phyloP scores from a whole-genome alignment of 202 grass and related monocot genomes.

The Zizania palustris region DNA sequence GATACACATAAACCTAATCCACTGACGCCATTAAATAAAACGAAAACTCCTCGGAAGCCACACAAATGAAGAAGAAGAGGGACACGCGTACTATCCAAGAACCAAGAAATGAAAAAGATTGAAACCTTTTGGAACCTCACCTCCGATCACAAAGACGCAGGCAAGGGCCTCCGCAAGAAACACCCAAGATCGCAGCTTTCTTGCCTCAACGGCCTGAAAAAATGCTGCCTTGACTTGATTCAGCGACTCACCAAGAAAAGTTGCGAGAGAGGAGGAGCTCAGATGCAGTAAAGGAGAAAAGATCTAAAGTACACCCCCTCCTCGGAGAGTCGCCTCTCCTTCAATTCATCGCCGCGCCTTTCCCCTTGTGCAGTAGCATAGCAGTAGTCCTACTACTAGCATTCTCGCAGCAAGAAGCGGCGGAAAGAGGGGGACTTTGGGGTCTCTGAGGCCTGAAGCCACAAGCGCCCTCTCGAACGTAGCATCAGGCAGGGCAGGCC shows the following conservation, averaged over 20 bases:
- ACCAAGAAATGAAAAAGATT: not conserved
- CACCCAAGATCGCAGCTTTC: not conserved
- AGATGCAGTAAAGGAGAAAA: not conserved
- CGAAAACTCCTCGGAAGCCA: not conserved
- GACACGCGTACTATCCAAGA: not conserved
- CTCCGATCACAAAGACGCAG: not conserved
- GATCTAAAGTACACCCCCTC: conserved; percentile 36
- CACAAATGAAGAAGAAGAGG: not conserved
- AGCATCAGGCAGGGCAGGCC: too few species aligned
- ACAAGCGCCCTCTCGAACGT: not conserved
- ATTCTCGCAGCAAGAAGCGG: conserved; percentile 4
- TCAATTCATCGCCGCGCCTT: conserved; percentile 6
- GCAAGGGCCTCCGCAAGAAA: conserved; percentile 4
- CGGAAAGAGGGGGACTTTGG: not conserved
- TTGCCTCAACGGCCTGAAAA: not conserved
- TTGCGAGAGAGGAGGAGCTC: conserved; percentile 25
- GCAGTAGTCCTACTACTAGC: not conserved
- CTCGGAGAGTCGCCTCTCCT: conserved; percentile 39
- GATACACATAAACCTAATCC: conserved; percentile 21
- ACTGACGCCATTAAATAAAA: conserved; percentile 9
- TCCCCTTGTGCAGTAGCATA: not conserved
- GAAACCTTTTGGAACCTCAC: not conserved
- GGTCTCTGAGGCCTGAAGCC: not conserved
- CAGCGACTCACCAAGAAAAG: conserved; percentile 29
- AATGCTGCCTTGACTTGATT: not conserved